These are phyloP conservation scores for Xylaria telfairii DNA, from an alignment of 495 filamentous ascomycete species.

Conservation along the genomic window DNA sequence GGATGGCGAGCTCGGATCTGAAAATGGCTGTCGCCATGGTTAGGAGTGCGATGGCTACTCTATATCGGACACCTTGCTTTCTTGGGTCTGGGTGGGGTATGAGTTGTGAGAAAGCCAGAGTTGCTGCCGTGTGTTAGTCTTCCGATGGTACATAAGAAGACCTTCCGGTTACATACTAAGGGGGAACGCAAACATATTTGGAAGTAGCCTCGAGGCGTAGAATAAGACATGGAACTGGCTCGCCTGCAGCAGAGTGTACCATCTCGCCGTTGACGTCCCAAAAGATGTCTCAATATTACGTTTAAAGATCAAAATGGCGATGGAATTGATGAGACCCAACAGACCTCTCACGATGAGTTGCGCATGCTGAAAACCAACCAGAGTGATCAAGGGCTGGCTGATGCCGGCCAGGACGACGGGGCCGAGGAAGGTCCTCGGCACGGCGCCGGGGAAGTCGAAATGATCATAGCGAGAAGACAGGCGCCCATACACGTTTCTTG, in stretches of 20 bases:
- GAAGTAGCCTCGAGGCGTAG: conserved; percentile 90
- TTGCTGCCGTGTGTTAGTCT: conserved; percentile 55
- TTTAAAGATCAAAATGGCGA: conserved; percentile 68
- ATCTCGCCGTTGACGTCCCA: conserved; percentile 72
- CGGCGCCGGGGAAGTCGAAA: conserved; percentile 86
- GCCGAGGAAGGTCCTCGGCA: conserved; percentile 89
- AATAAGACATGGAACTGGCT: conserved; percentile 93
- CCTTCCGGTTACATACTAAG: conserved; percentile 60
- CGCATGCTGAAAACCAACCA: conserved; percentile 53
- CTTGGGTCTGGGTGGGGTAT: conserved; percentile 58
- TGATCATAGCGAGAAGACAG: conserved; percentile 79
- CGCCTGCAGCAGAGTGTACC: conserved; percentile 82
- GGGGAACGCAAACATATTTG: conserved; percentile 96
- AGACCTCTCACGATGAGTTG: conserved; percentile 71
- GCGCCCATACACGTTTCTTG: conserved; percentile 52
- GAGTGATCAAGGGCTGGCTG: conserved; percentile 64
- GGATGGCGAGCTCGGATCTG: conserved; percentile 85
- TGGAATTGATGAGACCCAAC: conserved; percentile 79
- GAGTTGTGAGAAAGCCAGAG: conserved; percentile 71
- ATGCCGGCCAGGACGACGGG: conserved; percentile 73
- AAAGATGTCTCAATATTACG: conserved; percentile 68
- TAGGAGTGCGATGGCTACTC: conserved; percentile 71
- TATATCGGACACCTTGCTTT: conserved; percentile 46
- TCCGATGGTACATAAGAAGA: not conserved
- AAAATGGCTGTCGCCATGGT: conserved; percentile 87